Evolutionary conservation across 495 filamentous ascomycete genomes (phyloP), one percentile per base, ranked within the genome.

Genomic region (Talaromyces ruber): DNA sequence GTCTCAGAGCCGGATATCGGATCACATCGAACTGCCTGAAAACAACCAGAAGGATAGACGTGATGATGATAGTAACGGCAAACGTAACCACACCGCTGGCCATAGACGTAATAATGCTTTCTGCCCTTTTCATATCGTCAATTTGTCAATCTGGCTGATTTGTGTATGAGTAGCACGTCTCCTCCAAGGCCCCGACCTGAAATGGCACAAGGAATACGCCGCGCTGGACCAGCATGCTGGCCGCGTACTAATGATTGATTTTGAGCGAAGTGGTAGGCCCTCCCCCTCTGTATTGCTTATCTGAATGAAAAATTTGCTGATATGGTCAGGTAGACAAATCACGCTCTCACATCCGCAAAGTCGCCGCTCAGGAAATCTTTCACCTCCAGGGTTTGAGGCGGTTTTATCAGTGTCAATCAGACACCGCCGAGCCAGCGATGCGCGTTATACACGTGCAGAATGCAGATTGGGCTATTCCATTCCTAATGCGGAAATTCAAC

Each of bases 401-500:
- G 18, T 71, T 80, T 62, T 84, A 83, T 62, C 47, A 61, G 25
- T 3, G 12, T 4, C 34, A 39, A 16, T 14, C 32, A 12, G 11
- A 37, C 3, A 3, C 32, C 11, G 6, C 67, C 32, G 63, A 67
- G 9, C 57, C 59, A 3, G 12, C 39, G 2, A 29, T 21, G 39
- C 8, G 18, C 5, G 28, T 39, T 5, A 26, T 21, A 22, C 81
- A 84, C 65, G 77, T 83, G 4, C 81, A 84, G 65, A 84, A 84
- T 62, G 81, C 80, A 3, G 61, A 64, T 16, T 83, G 80, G 79
- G 82, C 80, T 2, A 75, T 71, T 16, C 70, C 64, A 8, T 84
- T 78, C 58, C 66, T 84, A 0, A 70, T 82, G 24, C 68, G 71
- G n/a, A 84, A 83, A 64, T 84, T 80, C 68, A 81, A 81, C 45